Conservation (phyloP, 2,329 filamentous ascomycete genomes). For the Lithohypha guttulata region DNA sequence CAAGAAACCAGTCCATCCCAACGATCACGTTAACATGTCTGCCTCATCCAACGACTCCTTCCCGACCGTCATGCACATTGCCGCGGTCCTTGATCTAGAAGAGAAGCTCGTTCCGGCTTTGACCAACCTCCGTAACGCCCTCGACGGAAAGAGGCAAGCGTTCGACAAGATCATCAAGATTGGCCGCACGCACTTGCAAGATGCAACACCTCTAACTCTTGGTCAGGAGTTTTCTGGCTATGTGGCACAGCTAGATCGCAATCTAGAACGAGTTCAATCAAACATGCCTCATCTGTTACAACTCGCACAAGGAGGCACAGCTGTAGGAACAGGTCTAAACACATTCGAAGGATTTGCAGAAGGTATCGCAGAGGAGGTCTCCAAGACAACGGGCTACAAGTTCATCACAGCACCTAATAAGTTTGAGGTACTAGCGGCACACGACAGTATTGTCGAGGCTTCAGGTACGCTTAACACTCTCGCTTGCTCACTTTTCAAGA, state of each 20-base stretch:
- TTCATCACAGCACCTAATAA: constrained; percentile 98
- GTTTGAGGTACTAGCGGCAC: constrained; percentile 91
- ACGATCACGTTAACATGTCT: constrained; percentile 99
- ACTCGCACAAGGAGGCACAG: constrained; percentile 89
- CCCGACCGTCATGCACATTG: constrained; percentile 99
- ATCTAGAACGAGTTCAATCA: constrained; percentile 75
- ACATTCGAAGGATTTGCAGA: constrained; percentile 94
- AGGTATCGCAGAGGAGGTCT: constrained; percentile 81
- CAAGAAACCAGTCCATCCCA: constrained; percentile 98
- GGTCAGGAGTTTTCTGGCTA: constrained; percentile 98
- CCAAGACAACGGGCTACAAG: constrained; percentile 80
- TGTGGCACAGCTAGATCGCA: constrained; percentile 83
- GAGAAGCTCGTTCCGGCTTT: constrained; percentile 73
- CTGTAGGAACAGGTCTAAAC: constrained; percentile 94
- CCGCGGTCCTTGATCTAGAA: constrained; percentile 91
- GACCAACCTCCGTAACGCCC: constrained; percentile 66
- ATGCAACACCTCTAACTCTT: constrained; percentile 88
- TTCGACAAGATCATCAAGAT: constrained; percentile 99
- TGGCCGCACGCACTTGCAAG: constrained; percentile 91
- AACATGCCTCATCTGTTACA: constrained; percentile 73
- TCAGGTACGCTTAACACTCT: constrained; percentile 85
- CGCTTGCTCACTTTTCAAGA: constrained; percentile 81
- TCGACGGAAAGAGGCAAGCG: constrained; percentile 78
- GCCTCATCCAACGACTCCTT: constrained; percentile 99
- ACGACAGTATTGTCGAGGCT: constrained; percentile 92